Conservation (phyloP, 805 yeast genomes). For the Candida ascalaphidarum region DNA sequence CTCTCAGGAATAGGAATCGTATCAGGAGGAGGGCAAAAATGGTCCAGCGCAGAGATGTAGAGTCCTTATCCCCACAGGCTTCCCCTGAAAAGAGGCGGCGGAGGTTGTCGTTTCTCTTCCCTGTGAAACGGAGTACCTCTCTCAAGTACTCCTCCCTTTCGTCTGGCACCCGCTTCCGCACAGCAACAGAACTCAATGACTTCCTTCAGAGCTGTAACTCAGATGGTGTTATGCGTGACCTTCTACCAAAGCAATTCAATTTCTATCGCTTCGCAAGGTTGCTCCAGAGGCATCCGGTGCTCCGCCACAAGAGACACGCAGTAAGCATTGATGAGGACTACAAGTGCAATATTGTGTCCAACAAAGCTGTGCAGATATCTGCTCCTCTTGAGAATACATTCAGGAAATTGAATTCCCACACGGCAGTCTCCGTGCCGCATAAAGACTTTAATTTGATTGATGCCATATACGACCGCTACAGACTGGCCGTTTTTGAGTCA, state of each 20-base stretch:
- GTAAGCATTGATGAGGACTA: not conserved
- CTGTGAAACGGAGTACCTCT: conserved; percentile 26
- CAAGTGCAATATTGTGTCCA: not conserved
- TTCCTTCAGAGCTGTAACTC: conserved; percentile 12
- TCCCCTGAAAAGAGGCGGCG: conserved; percentile 1
- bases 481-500: conserved; percentile 15
- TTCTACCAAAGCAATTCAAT: conserved; percentile 20
- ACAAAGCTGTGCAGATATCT: conserved; percentile 4
- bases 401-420: conserved; percentile 8
- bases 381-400: conserved; percentile 9
- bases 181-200: conserved; percentile 10
- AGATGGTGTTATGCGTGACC: conserved; percentile 12
- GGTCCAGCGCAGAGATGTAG: conserved; percentile 8
- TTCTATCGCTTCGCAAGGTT: conserved; percentile 14
- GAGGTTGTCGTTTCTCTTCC: conserved; percentile 17
- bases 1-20: conserved; percentile 20
- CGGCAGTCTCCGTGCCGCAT: conserved; percentile 2
- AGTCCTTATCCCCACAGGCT: conserved; percentile 1
- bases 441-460: conserved; percentile 4
- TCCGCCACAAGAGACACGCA: not conserved
- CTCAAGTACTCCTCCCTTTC: conserved; percentile 14
- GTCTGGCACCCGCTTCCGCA: conserved; percentile 10
- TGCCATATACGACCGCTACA: conserved; percentile 19
- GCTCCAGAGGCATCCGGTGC: conserved; percentile 1
- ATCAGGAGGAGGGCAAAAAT: conserved; percentile 21